These are phyloP conservation scores for Phoenix roebelenii DNA, from an alignment of 176 grass and related monocot genomes.

Conservation along the genomic window DNA sequence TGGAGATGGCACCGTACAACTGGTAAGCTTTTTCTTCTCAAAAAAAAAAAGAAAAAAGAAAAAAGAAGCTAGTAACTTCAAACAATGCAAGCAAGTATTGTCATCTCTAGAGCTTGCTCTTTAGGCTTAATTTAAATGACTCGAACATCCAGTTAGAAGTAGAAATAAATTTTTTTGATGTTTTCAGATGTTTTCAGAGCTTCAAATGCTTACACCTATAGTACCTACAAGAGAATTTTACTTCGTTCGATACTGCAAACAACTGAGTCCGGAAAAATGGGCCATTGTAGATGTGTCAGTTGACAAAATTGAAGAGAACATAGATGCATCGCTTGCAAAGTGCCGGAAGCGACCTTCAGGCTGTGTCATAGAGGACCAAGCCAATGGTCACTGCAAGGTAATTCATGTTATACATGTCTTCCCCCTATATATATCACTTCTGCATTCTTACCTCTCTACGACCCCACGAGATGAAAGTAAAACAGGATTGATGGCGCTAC, in stretches of 20 bases:
- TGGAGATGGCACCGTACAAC: conserved; percentile 44
- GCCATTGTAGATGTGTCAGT: conserved; percentile 51
- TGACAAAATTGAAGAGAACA: conserved; percentile 25
- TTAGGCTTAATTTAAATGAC: too few species aligned
- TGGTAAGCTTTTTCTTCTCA: conserved; percentile 21
- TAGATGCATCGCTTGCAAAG: conserved; percentile 14
- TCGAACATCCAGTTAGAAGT: too few species aligned
- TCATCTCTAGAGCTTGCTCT: too few species aligned
- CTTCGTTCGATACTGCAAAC: conserved; percentile 64
- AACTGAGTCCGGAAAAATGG: conserved; percentile 42
- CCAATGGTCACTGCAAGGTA: conserved; percentile 65
- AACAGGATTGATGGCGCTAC: too few species aligned
- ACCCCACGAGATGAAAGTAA: not conserved
- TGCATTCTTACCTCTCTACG: not conserved
- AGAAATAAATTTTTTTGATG: not conserved
- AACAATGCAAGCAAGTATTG: too few species aligned
- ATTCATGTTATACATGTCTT: not conserved
- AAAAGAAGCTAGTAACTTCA: too few species aligned
- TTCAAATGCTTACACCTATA: conserved; percentile 62
- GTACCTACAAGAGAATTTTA: conserved; percentile 56
- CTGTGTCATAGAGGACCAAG: conserved; percentile 55
- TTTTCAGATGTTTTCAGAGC: conserved; percentile 68
- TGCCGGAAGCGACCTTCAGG: conserved; percentile 56
- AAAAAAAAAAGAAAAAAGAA: not conserved
- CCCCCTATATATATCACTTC: not conserved